Evolutionary conservation across 345 rosid species (phyloP).

Genomic region (Excoecaria cochinchinensis): DNA sequence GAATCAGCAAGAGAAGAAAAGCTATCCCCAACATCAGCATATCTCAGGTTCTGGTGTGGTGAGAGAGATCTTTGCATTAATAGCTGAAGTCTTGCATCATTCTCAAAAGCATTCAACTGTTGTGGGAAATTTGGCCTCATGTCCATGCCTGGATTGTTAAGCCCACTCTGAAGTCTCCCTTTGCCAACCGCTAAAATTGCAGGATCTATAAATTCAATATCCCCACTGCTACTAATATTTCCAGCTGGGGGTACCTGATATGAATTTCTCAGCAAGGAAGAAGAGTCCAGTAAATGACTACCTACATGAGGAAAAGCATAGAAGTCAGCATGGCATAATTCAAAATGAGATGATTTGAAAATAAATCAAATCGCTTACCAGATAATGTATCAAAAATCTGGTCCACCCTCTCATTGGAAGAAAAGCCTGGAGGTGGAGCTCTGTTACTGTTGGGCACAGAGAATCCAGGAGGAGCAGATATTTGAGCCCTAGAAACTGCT

Average conservation of each 20-base stretch:
- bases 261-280: slow-evolving; percentile 52
- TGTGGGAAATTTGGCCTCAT: slow-evolving; percentile 49
- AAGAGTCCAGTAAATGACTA: slow-evolving; percentile 46
- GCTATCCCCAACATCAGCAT: slow-evolving; percentile 46
- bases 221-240: slow-evolving; percentile 41
- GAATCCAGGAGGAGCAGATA: slow-evolving; percentile 88
- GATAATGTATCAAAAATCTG: slow-evolving; percentile 43
- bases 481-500: slow-evolving; percentile 59
- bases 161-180: slow-evolving; percentile 62
- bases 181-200: slow-evolving; percentile 93
- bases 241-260: slow-evolving; percentile 43
- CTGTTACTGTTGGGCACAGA: slow-evolving; percentile 69
- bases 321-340: background rate
- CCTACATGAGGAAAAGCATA: slow-evolving; percentile 37
- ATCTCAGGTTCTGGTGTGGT: slow-evolving; percentile 52
- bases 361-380: slow-evolving; percentile 40
- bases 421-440: slow-evolving; percentile 93
- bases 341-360: background rate
- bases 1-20: slow-evolving; percentile 54
- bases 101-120: slow-evolving; percentile 50
- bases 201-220: slow-evolving; percentile 87
- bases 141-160: slow-evolving; percentile 52
- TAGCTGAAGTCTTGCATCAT: slow-evolving; percentile 60
- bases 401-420: slow-evolving; percentile 59
- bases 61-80: slow-evolving; percentile 68